Percentiles rank a stretch among this genome's conserved stretches.
Conservation (phyloP, 768 basidiomycete genomes). For the Suillus subaureus region DNA sequence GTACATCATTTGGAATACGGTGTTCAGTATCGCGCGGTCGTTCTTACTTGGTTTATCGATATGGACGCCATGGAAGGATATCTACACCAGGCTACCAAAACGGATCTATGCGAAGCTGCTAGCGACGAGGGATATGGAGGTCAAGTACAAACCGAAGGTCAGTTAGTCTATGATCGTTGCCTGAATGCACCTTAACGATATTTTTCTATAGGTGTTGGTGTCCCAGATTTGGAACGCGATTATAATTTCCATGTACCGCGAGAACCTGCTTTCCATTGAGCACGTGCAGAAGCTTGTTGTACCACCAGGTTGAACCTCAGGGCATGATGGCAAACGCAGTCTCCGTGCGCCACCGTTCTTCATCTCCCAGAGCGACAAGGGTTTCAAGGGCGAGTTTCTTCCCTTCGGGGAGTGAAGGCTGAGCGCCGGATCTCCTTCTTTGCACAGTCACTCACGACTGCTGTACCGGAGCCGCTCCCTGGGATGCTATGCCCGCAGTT, state of each 20-base stretch:
- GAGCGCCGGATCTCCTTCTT: conserved; percentile 99
- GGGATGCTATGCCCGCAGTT: conserved; percentile 99
- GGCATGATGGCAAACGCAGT: conserved; percentile 83
- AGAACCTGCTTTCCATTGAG: conserved; percentile 97
- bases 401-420: conserved; percentile 91
- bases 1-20: conserved; percentile 99
- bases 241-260: conserved; percentile 99
- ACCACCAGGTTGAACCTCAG: conserved; percentile 93
- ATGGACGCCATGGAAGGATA: conserved; percentile 99
- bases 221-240: conserved; percentile 99
- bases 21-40: conserved; percentile 84
- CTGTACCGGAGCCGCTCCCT: conserved; percentile 88
- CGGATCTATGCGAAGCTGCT: conserved; percentile 95
- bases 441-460: conserved; percentile 95
- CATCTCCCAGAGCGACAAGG: conserved; percentile 91
- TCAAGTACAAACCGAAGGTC: conserved; percentile 99
- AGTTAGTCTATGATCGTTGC: conserved; percentile 13
- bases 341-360: conserved; percentile 97
- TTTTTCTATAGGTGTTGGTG: conserved; percentile 73
- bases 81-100: conserved; percentile 94
- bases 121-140: conserved; percentile 93
- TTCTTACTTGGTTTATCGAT: conserved; percentile 93
- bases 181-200: neutral
- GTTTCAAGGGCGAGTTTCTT: conserved; percentile 88
- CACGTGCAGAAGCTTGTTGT: conserved; percentile 97